These are phyloP conservation scores for Mortierella sp. DNA, from an alignment of 371 early-diverging fungal species.

Conservation along the genomic window DNA sequence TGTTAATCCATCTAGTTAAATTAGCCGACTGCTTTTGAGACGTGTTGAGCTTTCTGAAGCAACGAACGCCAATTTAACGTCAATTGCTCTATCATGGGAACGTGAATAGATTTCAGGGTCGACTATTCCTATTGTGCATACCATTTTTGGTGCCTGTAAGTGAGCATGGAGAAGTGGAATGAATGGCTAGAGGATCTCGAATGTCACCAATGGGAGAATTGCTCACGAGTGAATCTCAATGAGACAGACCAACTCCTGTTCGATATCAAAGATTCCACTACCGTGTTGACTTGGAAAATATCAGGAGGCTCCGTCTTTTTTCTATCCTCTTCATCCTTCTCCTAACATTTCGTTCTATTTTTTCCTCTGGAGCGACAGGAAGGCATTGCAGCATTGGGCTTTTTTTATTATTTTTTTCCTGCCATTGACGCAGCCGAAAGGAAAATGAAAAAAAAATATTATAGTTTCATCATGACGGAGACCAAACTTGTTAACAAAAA, in stretches of 20 bases:
- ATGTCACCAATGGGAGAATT: neutral
- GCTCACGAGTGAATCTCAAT: too few species aligned
- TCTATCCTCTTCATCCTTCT: too few species aligned
- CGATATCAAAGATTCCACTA: neutral
- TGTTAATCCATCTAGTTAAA: neutral
- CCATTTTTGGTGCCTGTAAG: slow-evolving; percentile 52
- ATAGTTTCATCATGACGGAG: neutral
- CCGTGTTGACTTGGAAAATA: neutral
- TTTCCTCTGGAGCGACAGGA: too few species aligned
- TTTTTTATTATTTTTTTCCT: too few species aligned
- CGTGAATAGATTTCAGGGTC: slow-evolving; percentile 43
- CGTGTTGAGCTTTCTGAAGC: neutral
- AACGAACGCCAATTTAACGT: neutral
- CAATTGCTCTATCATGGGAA: neutral
- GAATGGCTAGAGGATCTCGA: neutral
- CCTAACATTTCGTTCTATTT: too few species aligned
- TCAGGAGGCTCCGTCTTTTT: too few species aligned
- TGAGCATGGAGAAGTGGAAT: neutral
- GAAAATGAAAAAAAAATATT: neutral
- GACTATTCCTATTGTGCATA: slow-evolving; percentile 41
- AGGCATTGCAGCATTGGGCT: neutral
- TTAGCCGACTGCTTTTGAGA: slow-evolving; percentile 3
- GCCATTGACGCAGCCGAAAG: neutral
- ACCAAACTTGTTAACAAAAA: neutral
- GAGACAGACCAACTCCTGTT: neutral